Evolutionary conservation across 2,329 filamentous ascomycete genomes (phyloP), one percentile per base, ranked within the genome.

Genomic region (Amylocarpus encephaloides): DNA sequence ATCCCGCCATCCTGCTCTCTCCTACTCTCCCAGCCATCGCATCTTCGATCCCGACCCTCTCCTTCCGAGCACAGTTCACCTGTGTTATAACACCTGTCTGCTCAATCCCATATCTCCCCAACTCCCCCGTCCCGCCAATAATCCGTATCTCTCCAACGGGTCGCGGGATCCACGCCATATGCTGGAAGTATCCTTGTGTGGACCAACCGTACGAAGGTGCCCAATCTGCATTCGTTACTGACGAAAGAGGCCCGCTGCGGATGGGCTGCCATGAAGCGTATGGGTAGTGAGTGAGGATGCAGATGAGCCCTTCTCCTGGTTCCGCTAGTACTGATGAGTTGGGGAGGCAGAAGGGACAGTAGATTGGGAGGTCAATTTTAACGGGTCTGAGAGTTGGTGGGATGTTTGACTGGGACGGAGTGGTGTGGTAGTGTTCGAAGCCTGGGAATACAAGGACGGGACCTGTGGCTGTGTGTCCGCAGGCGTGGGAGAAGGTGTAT

Each of bases 1-100:
- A 40, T 7, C 45, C 45, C 26, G 26, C 45, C 45, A 47, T 47
- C 45, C 45, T 34, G 22, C 36, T 46, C 11, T 7, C 13, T 5
- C 22, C 15, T n/a, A 32, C 35, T 7, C 12, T 15, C 13, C 45
- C 29, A 33, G 10, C 33, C 33, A 39, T 30, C 2, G n/a, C 15
- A 12, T 46, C 43, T 16, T 9, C 12, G 9, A 41, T 7, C 2
- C 13, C 26, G 4, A 22, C 29, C 10, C 13, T 22, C 36, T 47
- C 34, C 36, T 47, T 47, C 26, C 35, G 12, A 2, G n/a, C 6
- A 30, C 13, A 30, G 2, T 9, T 18, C 2, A 47, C 35, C 10
- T 41, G 5, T 4, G 45, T 47, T 12, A 34, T 18, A 9, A 36
- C 6, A 4, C 19, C 36, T 11, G 12, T 47, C 5, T n/a, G n/a